phyloP scores from a whole-genome alignment of 1,284 basidiomycete genomes.

The Inonotus obliquus region DNA sequence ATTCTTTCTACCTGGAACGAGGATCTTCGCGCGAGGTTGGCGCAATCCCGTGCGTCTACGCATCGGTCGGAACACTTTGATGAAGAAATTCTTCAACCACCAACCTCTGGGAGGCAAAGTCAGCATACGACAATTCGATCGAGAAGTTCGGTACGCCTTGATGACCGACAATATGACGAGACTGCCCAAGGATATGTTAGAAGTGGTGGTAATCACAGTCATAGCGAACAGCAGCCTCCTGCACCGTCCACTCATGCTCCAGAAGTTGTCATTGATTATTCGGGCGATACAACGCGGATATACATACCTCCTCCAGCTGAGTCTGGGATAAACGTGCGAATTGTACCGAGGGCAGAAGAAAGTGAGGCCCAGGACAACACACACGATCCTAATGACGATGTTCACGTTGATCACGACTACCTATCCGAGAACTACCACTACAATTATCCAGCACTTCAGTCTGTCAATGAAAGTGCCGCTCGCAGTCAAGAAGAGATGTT shows the following conservation, averaged over 20 bases:
- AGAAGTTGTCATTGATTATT: constrained; percentile 11
- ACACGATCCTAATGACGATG: neutral
- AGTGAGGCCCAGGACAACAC: neutral
- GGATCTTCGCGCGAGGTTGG: neutral
- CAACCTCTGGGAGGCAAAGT: neutral
- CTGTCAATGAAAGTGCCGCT: neutral
- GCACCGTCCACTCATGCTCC: neutral
- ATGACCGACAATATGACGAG: neutral
- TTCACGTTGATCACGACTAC: neutral
- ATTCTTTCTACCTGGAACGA: neutral
- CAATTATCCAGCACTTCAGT: neutral
- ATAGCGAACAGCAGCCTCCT: neutral
- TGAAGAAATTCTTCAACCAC: neutral
- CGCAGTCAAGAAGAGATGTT: neutral
- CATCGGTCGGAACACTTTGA: neutral
- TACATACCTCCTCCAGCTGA: constrained; percentile 7
- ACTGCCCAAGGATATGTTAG: neutral
- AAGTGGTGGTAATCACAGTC: neutral
- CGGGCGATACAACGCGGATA: constrained; percentile 7
- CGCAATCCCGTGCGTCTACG: neutral
- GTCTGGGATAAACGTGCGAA: neutral
- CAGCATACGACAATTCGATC: neutral
- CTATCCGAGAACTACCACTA: neutral
- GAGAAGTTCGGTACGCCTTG: neutral
- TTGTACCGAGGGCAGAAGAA: neutral